These are phyloP conservation scores for Crithidia sp. DNA, from an alignment of 208 protist species.

Conservation along the genomic window DNA sequence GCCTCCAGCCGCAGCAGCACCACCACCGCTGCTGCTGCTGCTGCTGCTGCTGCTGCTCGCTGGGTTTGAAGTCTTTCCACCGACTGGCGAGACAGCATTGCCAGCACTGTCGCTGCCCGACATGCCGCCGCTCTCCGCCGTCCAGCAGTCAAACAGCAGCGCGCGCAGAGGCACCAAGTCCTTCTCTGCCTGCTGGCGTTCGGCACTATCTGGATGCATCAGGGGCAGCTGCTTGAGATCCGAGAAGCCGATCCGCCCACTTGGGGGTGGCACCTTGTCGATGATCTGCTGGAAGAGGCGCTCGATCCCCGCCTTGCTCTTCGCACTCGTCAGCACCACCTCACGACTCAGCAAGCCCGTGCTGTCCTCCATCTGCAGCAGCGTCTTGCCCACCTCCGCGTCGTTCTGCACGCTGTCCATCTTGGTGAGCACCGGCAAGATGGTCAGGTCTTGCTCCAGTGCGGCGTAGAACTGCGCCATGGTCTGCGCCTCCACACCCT, in stretches of 20 bases:
- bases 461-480: slow-evolving; percentile 97
- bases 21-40: background rate
- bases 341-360: slow-evolving; percentile 89
- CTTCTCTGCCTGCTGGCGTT: slow-evolving; percentile 52
- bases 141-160: slow-evolving; percentile 97
- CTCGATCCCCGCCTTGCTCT: slow-evolving; percentile 89
- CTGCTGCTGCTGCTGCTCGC: slow-evolving; percentile 3
- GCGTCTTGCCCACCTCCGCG: slow-evolving; percentile 65
- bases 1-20: slow-evolving; percentile 9
- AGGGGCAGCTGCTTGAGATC: slow-evolving; percentile 78
- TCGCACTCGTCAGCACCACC: slow-evolving; percentile 92
- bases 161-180: slow-evolving; percentile 87
- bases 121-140: slow-evolving; percentile 90
- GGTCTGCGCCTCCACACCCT: slow-evolving; percentile 96
- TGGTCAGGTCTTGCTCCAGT: slow-evolving; percentile 85
- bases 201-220: slow-evolving; percentile 62
- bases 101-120: slow-evolving; percentile 28
- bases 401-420: slow-evolving; percentile 85
- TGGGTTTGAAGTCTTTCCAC: too few relatives aligned
- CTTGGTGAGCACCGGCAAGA: slow-evolving; percentile 92
- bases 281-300: slow-evolving; percentile 92
- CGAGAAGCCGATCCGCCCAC: slow-evolving; percentile 56
- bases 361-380: slow-evolving; percentile 85
- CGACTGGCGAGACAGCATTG: background rate
- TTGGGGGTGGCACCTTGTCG: slow-evolving; percentile 88